A percentile compares a stretch with the other conserved stretches of the same genome.
These are phyloP conservation scores for Cyclotella choctawhatcheeana DNA, from an alignment of 108 stramenopile genomes.

Conservation along the genomic window DNA sequence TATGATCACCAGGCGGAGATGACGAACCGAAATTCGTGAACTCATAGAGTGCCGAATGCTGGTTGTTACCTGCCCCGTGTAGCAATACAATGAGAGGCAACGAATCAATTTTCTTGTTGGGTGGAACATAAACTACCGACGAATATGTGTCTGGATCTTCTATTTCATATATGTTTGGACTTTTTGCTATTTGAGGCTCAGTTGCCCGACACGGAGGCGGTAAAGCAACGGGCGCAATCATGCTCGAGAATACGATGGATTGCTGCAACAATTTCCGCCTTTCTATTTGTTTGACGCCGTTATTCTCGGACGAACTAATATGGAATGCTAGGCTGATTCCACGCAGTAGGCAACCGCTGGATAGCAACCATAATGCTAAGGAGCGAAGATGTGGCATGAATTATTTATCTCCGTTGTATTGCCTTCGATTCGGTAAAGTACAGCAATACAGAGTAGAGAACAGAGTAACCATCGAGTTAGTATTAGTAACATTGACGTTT, in stretches of 20 bases:
- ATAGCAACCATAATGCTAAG: no score
- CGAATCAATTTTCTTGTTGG: constrained; percentile 6
- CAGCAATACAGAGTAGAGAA: no score
- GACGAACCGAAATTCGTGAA: constrained; percentile 51
- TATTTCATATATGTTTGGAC: constrained; percentile 43
- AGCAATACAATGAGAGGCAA: constrained; percentile 73
- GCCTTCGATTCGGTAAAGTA: no score
- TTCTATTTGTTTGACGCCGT: no score
- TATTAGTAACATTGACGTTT: no score
- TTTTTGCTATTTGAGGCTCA: not conserved
- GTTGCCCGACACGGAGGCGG: not conserved
- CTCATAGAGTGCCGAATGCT: constrained; percentile 56
- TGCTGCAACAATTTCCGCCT: not conserved
- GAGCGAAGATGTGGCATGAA: no score
- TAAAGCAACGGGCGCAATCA: not conserved
- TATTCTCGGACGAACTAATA: no score
- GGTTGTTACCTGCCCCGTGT: constrained; percentile 78
- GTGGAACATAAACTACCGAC: constrained; percentile 64
- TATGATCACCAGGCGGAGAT: constrained; percentile 69
- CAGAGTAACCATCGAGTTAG: no score
- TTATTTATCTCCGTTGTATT: no score
- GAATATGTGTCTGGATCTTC: constrained; percentile 71
- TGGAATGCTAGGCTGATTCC: no score
- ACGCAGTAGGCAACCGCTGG: no score
- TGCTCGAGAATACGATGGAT: not conserved